Evolutionary conservation across 2,329 filamentous ascomycete species (phyloP).

Genomic region (Zalaria obscura): DNA sequence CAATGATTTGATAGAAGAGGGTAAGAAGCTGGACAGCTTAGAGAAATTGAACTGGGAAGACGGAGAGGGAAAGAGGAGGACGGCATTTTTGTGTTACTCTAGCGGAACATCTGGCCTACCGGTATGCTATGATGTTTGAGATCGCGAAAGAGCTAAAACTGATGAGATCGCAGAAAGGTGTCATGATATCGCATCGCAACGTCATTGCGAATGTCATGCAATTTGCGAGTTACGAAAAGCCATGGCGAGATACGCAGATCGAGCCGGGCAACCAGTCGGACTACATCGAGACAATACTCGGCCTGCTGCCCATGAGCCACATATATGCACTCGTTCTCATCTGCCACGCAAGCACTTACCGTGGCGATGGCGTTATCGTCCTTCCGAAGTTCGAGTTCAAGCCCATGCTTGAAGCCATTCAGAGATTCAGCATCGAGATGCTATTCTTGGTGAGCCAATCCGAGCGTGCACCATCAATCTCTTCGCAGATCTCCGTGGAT

Average conservation of each 20-base stretch:
- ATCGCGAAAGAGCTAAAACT: conserved; percentile 1
- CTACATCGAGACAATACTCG: conserved; percentile 43
- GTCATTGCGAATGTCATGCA: conserved; percentile 66
- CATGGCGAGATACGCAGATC: conserved; percentile 22
- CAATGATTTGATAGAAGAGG: conserved; percentile 50
- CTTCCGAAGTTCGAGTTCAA: conserved; percentile 63
- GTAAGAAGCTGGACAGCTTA: conserved; percentile 38
- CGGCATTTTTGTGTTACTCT: conserved; percentile 67
- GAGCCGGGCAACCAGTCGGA: conserved; percentile 25
- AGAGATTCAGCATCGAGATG: conserved; percentile 52
- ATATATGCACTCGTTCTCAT: conserved; percentile 68
- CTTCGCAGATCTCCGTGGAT: conserved; percentile 14
- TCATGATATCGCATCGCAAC: conserved; percentile 69
- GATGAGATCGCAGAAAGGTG: conserved; percentile 48
- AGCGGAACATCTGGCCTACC: conserved; percentile 69
- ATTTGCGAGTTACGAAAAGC: conserved; percentile 36
- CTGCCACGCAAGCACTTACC: conserved; percentile 49
- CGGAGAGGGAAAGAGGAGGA: conserved; percentile 53
- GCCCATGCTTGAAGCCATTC: conserved; percentile 48
- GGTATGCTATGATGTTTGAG: conserved; percentile 28
- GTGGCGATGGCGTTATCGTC: conserved; percentile 60
- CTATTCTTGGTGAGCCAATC: conserved; percentile 44
- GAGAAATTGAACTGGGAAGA: conserved; percentile 41
- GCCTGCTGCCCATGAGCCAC: conserved; percentile 67
- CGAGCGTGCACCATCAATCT: not conserved